A percentile compares a stretch with the other conserved stretches of the same genome.
phyloP scores from a whole-genome alignment of 208 protist genomes.

The Zelonia costaricensis region DNA sequence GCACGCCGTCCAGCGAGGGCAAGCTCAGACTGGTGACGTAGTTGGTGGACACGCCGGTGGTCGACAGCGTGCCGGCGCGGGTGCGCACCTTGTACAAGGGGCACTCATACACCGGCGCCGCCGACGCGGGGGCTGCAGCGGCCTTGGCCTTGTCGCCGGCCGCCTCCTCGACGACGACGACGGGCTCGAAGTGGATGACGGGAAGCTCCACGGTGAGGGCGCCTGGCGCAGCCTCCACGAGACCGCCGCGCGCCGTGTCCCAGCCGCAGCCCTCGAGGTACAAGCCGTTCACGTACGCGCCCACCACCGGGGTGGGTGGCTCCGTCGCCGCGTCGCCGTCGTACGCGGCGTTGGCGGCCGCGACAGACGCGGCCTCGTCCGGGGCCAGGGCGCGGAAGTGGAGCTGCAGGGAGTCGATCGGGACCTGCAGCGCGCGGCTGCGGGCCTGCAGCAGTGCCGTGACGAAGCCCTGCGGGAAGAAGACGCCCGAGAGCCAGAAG shows the following conservation, averaged over 20 bases:
- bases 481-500: constrained; percentile 97
- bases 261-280: constrained; percentile 91
- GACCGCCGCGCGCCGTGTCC: constrained; percentile 37
- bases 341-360: constrained; percentile 24
- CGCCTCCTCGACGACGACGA: constrained; percentile 41
- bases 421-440: constrained; percentile 78
- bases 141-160: constrained; percentile 5
- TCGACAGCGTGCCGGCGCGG: constrained; percentile 86
- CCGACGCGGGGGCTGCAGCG: neutral
- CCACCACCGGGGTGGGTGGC: constrained; percentile 32
- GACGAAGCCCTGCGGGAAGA: constrained; percentile 97
- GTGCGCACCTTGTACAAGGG: constrained; percentile 94
- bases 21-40: constrained; percentile 86
- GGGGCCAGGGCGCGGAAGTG: constrained; percentile 49
- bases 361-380: constrained; percentile 25
- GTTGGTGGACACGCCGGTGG: constrained; percentile 92
- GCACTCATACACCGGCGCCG: constrained; percentile 66
- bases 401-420: constrained; percentile 89
- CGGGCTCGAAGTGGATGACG: constrained; percentile 88
- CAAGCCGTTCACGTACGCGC: constrained; percentile 92
- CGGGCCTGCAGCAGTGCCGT: constrained; percentile 90
- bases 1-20: constrained; percentile 49
- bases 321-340: constrained; percentile 30
- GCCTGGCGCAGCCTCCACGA: constrained; percentile 83
- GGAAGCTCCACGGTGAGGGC: constrained; percentile 83